Evolutionary conservation across 2,329 filamentous ascomycete genomes (phyloP).

Genomic region (Xylaria hypoxylon): DNA sequence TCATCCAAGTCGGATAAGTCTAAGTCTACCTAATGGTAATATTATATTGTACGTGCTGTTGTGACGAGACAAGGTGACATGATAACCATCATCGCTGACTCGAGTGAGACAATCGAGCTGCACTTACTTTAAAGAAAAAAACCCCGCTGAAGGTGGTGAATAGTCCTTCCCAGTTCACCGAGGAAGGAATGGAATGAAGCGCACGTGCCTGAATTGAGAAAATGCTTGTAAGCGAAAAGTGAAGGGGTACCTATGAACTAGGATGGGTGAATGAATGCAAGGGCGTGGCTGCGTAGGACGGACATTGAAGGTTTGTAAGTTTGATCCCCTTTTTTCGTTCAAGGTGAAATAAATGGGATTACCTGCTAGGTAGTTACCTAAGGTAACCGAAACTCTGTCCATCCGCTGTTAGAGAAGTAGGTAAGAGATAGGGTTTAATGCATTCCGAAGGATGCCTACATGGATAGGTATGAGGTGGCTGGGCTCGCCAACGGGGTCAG

Average conservation of each 20-base stretch:
- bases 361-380: constrained; percentile 2
- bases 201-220: constrained; percentile 10
- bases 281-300: not conserved
- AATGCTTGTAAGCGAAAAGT: constrained; percentile 1
- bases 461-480: too few relatives aligned
- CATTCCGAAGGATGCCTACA: too few relatives aligned
- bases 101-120: constrained; percentile 29
- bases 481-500: constrained; percentile 6
- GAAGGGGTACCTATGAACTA: not conserved
- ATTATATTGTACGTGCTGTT: constrained; percentile 22
- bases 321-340: constrained; percentile 1
- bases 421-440: too few relatives aligned
- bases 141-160: not conserved
- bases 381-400: constrained; percentile 12
- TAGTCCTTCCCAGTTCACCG: constrained; percentile 1
- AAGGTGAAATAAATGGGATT: constrained; percentile 17
- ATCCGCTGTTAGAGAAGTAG: not conserved
- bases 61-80: constrained; percentile 32
- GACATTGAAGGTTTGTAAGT: constrained; percentile 6
- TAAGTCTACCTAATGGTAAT: constrained; percentile 18
- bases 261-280: not conserved
- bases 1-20: constrained; percentile 20
- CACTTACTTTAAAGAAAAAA: constrained; percentile 30
- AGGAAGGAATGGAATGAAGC: constrained; percentile 2
- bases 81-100: constrained; percentile 19